Evolutionary conservation across 768 basidiomycete species (phyloP).

Genomic region (Amanita molliuscula): DNA sequence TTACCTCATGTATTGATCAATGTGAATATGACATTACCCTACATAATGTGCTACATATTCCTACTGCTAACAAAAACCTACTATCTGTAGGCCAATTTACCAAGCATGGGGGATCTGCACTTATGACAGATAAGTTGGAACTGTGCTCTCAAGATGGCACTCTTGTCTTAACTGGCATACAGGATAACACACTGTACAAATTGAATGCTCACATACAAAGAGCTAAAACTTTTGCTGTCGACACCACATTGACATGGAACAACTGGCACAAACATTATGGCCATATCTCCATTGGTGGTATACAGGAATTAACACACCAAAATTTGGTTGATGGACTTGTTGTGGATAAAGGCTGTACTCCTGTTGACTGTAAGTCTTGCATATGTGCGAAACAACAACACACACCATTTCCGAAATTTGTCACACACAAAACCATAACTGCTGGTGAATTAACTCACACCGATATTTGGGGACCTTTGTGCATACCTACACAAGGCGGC

Average conservation of each 20-base stretch:
- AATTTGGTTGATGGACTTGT: background rate
- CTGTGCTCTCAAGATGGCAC: too few species aligned
- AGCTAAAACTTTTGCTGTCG: too few species aligned
- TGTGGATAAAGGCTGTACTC: background rate
- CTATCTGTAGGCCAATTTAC: too few species aligned
- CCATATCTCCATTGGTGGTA: background rate
- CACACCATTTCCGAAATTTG: background rate
- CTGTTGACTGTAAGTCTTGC: background rate
- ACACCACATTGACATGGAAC: background rate
- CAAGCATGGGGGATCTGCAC: too few species aligned
- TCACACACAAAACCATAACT: background rate
- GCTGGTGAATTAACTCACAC: background rate
- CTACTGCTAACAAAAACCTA: too few species aligned
- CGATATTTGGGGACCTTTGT: background rate
- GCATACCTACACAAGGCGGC: background rate
- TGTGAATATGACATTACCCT: too few species aligned
- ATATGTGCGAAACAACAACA: background rate
- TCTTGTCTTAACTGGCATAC: too few species aligned
- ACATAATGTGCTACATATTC: too few species aligned
- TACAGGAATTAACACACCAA: background rate
- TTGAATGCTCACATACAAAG: too few species aligned
- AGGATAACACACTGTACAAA: too few species aligned
- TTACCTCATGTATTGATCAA: too few species aligned
- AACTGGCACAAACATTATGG: background rate
- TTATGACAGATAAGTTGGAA: too few species aligned